Evolutionary conservation across 2,329 filamentous ascomycete genomes (phyloP).

Genomic region (Fusarium anguioides): DNA sequence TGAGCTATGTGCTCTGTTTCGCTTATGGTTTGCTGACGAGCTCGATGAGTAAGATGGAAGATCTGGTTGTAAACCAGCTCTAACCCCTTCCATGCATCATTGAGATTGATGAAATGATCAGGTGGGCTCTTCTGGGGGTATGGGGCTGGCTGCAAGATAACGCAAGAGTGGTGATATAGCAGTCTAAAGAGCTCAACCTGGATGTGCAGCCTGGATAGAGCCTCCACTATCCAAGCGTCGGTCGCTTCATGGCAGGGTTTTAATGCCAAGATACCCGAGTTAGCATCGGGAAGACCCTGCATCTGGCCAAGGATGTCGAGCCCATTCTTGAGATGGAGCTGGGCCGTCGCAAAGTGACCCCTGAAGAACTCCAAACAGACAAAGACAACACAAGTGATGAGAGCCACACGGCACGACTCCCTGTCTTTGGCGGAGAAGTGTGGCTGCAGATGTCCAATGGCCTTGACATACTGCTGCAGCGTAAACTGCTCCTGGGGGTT

Average conservation of each 20-base stretch:
- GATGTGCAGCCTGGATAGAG: slow-evolving; percentile 50
- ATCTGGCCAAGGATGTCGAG: slow-evolving; percentile 51
- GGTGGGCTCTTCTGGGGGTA: background rate
- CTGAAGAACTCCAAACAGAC: slow-evolving; percentile 36
- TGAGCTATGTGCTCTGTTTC: slow-evolving; percentile 11
- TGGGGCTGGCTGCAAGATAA: slow-evolving; percentile 14
- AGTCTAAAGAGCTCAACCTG: slow-evolving; percentile 43
- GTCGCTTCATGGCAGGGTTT: slow-evolving; percentile 41
- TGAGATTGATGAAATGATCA: slow-evolving; percentile 20
- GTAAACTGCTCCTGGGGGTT: slow-evolving; percentile 35
- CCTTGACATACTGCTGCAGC: slow-evolving; percentile 52
- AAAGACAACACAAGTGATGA: slow-evolving; percentile 47
- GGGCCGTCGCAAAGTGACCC: slow-evolving; percentile 34
- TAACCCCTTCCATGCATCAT: slow-evolving; percentile 35
- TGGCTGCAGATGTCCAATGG: slow-evolving; percentile 52
- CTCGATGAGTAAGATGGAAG: slow-evolving; percentile 33
- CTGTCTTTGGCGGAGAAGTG: slow-evolving; percentile 45
- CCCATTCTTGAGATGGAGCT: slow-evolving; percentile 34
- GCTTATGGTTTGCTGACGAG: slow-evolving; percentile 10
- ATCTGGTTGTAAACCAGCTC: slow-evolving; percentile 38
- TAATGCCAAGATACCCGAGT: slow-evolving; percentile 19
- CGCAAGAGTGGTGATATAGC: slow-evolving; percentile 26
- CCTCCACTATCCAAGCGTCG: slow-evolving; percentile 58
- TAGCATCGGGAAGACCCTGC: slow-evolving; percentile 50
- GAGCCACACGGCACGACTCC: slow-evolving; percentile 50